These are phyloP conservation scores for Agaricus blazei DNA, from an alignment of 768 basidiomycete species.

Conservation along the genomic window DNA sequence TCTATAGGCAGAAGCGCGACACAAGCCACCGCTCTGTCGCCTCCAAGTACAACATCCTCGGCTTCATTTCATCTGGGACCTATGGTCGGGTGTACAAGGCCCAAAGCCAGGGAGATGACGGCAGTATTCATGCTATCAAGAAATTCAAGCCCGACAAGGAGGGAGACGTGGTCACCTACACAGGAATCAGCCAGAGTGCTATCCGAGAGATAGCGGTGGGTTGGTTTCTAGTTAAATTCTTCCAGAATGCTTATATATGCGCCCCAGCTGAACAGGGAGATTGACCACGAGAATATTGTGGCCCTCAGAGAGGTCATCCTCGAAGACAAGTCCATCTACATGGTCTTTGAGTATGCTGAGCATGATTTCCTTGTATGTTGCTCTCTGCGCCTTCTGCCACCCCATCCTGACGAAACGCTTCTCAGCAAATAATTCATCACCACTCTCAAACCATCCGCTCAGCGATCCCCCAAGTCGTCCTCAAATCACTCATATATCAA, in stretches of 20 bases:
- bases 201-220: conserved; percentile 93
- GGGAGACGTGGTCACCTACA: conserved; percentile 92
- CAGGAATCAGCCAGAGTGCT: conserved; percentile 96
- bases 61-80: conserved; percentile 97
- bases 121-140: conserved; percentile 88
- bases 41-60: conserved; percentile 86
- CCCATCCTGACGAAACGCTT: background rate
- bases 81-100: conserved; percentile 99
- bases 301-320: conserved; percentile 91
- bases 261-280: conserved; percentile 78
- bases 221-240: conserved; percentile 9
- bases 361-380: conserved; percentile 91
- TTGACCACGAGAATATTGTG: conserved; percentile 87
- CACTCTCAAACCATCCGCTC: conserved; percentile 87
- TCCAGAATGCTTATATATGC: conserved; percentile 12
- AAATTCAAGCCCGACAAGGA: conserved; percentile 99
- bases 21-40: conserved; percentile 57
- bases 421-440: conserved; percentile 97
- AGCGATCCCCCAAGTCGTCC: conserved; percentile 67
- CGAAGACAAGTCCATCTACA: conserved; percentile 97
- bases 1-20: conserved; percentile 80
- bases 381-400: background rate
- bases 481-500: conserved; percentile 93
- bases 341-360: conserved; percentile 99
- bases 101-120: conserved; percentile 65